Percentiles rank a stretch among this genome's conserved stretches.
These are phyloP conservation scores for Podospora appendiculata DNA, from an alignment of 495 filamentous ascomycete genomes.

Conservation along the genomic window DNA sequence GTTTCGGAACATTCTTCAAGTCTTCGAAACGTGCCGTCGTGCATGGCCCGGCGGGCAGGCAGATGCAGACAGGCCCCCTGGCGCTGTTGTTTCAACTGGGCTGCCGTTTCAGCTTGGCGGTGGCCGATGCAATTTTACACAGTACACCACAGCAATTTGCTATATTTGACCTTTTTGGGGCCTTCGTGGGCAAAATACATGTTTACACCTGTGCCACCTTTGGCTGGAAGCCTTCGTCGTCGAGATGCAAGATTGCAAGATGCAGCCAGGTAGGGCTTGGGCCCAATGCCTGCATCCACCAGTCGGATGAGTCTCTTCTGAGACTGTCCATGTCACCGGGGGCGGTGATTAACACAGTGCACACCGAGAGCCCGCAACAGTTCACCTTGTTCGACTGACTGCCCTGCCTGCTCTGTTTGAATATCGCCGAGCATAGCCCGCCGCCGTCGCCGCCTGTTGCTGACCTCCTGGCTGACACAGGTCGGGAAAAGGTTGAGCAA, in stretches of 20 bases:
- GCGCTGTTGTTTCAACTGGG: not conserved
- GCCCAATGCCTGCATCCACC: not conserved
- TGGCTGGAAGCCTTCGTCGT: no score
- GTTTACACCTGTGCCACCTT: not conserved
- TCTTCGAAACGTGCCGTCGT: constrained; percentile 15
- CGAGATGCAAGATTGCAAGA: not conserved
- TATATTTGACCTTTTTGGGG: not conserved
- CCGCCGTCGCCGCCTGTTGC: no score
- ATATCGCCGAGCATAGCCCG: not conserved
- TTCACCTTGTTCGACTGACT: no score
- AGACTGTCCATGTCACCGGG: not conserved
- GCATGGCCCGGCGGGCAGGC: not conserved
- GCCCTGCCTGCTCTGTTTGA: not conserved
- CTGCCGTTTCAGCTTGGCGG: constrained; percentile 8
- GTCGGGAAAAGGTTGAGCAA: no score
- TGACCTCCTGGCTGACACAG: no score
- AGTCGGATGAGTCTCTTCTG: constrained; percentile 1
- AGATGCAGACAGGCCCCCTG: not conserved
- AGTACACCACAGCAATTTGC: not conserved
- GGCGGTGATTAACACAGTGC: not conserved
- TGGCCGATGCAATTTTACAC: constrained; percentile 4
- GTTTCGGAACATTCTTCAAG: constrained; percentile 17
- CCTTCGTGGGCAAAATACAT: not conserved
- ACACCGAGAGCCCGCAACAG: not conserved
- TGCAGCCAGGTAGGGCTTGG: not conserved